Evolutionary conservation across 2,329 filamentous ascomycete species (phyloP), one percentile per base, ranked within the genome.

Genomic region (Arthrobotrys megalospora): DNA sequence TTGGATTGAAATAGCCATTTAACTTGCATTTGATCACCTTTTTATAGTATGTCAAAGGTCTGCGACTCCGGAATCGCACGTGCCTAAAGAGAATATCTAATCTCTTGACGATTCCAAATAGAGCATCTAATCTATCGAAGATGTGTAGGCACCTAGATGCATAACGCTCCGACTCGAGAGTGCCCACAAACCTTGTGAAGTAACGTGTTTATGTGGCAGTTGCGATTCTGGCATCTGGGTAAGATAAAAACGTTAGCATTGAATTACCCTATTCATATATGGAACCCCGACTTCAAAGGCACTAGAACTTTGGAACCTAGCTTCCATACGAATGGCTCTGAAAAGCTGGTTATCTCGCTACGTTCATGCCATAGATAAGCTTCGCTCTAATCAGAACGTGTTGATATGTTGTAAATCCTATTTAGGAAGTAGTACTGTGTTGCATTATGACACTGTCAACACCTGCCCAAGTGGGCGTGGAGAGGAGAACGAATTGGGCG

Each of bases 391-490:
- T 12, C 34, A 58, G 32, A 38, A 38, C 36, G 52, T 58, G 52
- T 58, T 58, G 52, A 2, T 19, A 38, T 12, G 52, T 58, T 58
- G 52, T 16, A 58, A 38, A 58, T 58, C 28, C 52, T 16, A n/a
- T 58, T 58, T 58, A 58, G 52, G 52, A 58, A 58, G 52, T 21
- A 36, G 11, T 11, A 7, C 52, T 12, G 52, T 58, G 52, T 58
- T 58, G 52, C 52, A 58, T 58, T 58, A 36, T 55, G 52, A 11
- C 11, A 38, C n/a, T 21, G 24, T 38, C 52, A 58, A 58, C 52
- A 58, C 52, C 52, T 58, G 32, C 52, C 32, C 10, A 58, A 58
- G 52, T 21, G 52, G 52, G 41, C 41, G 1, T n/a, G 41, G 5
- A 2, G 12, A 12, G 12, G 36, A 1, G 8, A 8, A 8, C 1